A percentile compares a stretch with the other conserved stretches of the same genome.
Evolutionary conservation across 2,329 filamentous ascomycete genomes (phyloP).

Genomic region (Trichoderma lentiforme): DNA sequence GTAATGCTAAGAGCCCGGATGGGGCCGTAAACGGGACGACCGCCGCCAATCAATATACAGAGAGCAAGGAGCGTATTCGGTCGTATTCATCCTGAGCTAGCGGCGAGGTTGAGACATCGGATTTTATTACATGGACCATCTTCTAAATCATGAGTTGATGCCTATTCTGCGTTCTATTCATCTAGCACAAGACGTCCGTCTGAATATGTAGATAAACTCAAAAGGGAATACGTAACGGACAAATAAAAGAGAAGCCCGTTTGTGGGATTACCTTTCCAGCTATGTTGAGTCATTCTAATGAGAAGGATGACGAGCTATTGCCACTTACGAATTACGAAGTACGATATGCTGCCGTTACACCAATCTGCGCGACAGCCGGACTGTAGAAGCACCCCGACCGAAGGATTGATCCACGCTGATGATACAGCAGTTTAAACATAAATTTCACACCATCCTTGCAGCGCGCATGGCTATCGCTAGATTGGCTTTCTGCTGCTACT

Average conservation of each 20-base stretch:
- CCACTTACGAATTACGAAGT: not conserved
- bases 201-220: not conserved
- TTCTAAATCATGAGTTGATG: not conserved
- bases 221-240: not conserved
- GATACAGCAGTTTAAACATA: not conserved
- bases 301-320: not conserved
- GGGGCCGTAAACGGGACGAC: not conserved
- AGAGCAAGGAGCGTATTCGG: not conserved
- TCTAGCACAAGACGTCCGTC: not conserved
- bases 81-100: not conserved
- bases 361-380: not conserved
- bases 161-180: not conserved
- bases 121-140: not conserved
- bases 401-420: not conserved
- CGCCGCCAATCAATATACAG: not conserved
- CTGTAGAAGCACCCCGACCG: not conserved
- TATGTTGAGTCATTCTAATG: not conserved
- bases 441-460: not conserved
- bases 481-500: not conserved
- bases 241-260: not conserved
- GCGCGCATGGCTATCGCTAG: not conserved
- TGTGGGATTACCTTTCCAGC: not conserved
- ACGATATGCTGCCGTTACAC: not conserved
- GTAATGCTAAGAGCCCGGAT: not conserved
- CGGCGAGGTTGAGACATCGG: not conserved